These are phyloP conservation scores for Dendryphion nanum DNA, from an alignment of 2,329 filamentous ascomycete species.

Conservation along the genomic window DNA sequence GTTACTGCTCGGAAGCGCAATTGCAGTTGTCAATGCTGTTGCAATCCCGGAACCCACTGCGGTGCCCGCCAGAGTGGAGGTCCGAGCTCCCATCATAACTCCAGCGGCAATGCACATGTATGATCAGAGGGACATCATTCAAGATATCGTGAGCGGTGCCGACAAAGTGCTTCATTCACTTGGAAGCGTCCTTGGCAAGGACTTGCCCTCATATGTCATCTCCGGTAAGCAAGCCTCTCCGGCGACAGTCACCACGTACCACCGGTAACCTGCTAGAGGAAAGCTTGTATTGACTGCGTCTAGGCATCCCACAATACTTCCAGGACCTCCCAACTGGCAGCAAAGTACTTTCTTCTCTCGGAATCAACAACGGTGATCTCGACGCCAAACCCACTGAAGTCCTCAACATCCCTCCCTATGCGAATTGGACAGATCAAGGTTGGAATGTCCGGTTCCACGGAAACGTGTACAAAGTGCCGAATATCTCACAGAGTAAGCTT, in stretches of 20 bases:
- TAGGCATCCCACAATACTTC: conserved; percentile 65
- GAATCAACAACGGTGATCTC: conserved; percentile 58
- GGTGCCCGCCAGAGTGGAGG: conserved; percentile 27
- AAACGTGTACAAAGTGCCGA: conserved; percentile 78
- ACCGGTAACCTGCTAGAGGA: too few species aligned
- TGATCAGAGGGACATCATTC: conserved; percentile 30
- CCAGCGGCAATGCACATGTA: conserved; percentile 30
- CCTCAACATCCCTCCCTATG: conserved; percentile 64
- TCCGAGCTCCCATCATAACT: conserved; percentile 30
- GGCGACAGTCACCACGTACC: neutral
- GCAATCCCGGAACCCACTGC: conserved; percentile 33
- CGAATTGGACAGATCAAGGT: conserved; percentile 74
- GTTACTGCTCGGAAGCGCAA: conserved; percentile 16
- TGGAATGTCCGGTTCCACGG: conserved; percentile 78
- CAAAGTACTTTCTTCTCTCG: conserved; percentile 60
- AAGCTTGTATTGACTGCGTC: neutral
- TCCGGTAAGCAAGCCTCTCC: conserved; percentile 22
- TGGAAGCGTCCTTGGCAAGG: conserved; percentile 33
- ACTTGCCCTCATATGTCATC: conserved; percentile 37
- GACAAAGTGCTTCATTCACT: conserved; percentile 29
- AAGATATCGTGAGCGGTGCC: conserved; percentile 31
- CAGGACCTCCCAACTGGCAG: conserved; percentile 63
- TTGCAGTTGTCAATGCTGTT: conserved; percentile 22
- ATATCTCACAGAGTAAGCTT: conserved; percentile 63
- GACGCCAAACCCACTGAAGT: conserved; percentile 66